Evolutionary conservation across 2,329 filamentous ascomycete species (phyloP), one percentile per base, ranked within the genome.

Genomic region (Colletotrichum sp.): DNA sequence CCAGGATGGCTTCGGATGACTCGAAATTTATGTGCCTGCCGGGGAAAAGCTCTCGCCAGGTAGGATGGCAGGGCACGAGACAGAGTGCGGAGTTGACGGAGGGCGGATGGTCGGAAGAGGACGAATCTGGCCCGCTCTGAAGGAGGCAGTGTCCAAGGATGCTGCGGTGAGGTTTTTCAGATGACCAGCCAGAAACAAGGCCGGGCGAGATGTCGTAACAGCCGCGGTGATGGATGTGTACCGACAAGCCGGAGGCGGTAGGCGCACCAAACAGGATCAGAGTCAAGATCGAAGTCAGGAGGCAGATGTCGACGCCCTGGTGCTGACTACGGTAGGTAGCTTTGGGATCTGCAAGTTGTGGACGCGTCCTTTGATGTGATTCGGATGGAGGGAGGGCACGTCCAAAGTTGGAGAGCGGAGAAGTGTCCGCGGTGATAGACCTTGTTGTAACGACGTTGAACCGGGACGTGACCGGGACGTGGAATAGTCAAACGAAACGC

Each of bases 21-120:
- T 68, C 57, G 68, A 73, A 26, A 70, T 69, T 74, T 30, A 18
- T 12, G 71, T 69, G 70, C 64, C 59, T 69, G 70, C 64, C 44
- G 70, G 64, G 39, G 18, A 69, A 48, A 52, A 68, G 52, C 24
- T 68, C 57, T 48, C 28, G 30, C 22, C 64, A 74, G 65, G 30
- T 69, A 60, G 59, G 57, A 65, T 64, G 70, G 36, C 74, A 59
- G 26, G 59, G 26, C 48, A 59, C 30, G 24, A 65, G 57, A 65
- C 34, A 59, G 59, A 73, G 24, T 26, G 32, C 64, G 60, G 70
- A 48, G 36, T 22, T 63, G 30, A 13, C 69, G 36, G 72, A n/a
- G 44, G 34, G 30, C 36, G 22, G 18, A 48, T 26, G 22, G 30
- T 28, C 28, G 48, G n/a, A 63, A 39, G 62, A 24, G 24, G 26